Conservation (phyloP, 2,329 filamentous ascomycete genomes). For the Sporothrix schenckii region DNA sequence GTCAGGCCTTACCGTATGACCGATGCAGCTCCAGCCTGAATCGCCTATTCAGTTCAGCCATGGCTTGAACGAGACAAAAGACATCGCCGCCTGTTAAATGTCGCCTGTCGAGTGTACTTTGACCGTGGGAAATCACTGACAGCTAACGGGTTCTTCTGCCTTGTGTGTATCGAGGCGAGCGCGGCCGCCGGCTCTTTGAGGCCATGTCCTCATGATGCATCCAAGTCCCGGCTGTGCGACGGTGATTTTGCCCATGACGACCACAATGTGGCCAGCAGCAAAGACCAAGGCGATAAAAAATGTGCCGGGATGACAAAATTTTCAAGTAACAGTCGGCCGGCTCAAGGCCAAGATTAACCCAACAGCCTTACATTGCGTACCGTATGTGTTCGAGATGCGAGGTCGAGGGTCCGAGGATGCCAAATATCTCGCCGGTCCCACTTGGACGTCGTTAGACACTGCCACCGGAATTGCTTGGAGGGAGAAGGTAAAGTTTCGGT, state of each 20-base stretch:
- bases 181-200: neutral
- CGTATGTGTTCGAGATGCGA: neutral
- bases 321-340: neutral
- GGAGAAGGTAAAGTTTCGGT: neutral
- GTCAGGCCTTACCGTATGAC: neutral
- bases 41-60: neutral
- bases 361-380: conserved; percentile 20
- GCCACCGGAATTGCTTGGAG: neutral
- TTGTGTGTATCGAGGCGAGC: neutral
- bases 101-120: neutral
- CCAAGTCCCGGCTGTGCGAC: neutral
- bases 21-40: neutral
- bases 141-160: neutral
- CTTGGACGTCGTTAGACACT: neutral
- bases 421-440: neutral
- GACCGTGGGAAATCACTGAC: neutral
- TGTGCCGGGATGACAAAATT: neutral
- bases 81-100: neutral
- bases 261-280: neutral
- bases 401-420: neutral
- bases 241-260: neutral
- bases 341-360: neutral
- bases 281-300: neutral
- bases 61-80: neutral
- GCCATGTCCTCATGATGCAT: neutral